Evolutionary conservation across 768 basidiomycete genomes (phyloP).

Genomic region (Xerocomellus amylosporus): DNA sequence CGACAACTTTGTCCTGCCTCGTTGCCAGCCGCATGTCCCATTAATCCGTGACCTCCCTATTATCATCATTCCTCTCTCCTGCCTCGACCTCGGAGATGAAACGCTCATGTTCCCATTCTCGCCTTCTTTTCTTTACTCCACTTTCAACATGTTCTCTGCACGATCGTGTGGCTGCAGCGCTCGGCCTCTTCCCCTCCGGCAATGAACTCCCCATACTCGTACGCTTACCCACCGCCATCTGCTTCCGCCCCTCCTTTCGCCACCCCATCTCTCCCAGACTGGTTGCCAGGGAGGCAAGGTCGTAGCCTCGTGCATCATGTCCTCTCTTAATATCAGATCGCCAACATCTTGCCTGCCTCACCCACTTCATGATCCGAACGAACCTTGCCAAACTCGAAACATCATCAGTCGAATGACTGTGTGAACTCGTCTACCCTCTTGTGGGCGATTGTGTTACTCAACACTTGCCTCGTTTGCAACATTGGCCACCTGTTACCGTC

Average conservation of each 20-base stretch:
- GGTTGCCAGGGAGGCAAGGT: neutral
- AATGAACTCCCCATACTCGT: conserved; percentile 17
- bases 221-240: neutral
- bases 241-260: conserved; percentile 1
- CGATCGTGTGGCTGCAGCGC: conserved; percentile 20
- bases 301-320: conserved; percentile 30
- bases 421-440: conserved; percentile 15
- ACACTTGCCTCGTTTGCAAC: conserved; percentile 13
- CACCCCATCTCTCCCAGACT: neutral
- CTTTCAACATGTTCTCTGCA: conserved; percentile 29
- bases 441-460: conserved; percentile 8
- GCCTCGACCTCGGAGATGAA: conserved; percentile 36
- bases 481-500: neutral
- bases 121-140: conserved; percentile 27
- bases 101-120: conserved; percentile 29
- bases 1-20: conserved; percentile 25
- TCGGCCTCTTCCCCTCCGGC: conserved; percentile 23
- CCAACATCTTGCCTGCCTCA: conserved; percentile 26
- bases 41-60: conserved; percentile 19
- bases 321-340: conserved; percentile 32
- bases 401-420: conserved; percentile 21
- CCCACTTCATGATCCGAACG: conserved; percentile 30
- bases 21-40: conserved; percentile 14
- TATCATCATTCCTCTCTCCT: conserved; percentile 22
- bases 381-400: conserved; percentile 16